Conservation (phyloP, 1,284 basidiomycete genomes). For the Athelia psychrophila region DNA sequence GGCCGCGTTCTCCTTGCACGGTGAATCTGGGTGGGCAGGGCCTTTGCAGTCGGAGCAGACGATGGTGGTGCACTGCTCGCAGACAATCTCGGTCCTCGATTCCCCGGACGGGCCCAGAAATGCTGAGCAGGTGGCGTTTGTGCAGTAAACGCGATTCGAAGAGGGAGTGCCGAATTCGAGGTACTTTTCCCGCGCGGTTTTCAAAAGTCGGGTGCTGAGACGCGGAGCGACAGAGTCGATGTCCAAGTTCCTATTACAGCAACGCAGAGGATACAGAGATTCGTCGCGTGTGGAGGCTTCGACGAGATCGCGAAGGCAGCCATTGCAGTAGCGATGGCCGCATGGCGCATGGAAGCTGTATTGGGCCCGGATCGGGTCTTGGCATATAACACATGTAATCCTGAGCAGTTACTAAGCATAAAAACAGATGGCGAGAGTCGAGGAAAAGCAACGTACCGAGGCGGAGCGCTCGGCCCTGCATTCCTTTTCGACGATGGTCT, state of each 20-base stretch:
- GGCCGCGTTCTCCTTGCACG: slow-evolving; percentile 35
- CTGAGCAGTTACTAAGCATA: not conserved
- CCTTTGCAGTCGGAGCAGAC: slow-evolving; percentile 46
- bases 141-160: slow-evolving; percentile 37
- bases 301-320: slow-evolving; percentile 35
- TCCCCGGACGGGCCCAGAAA: slow-evolving; percentile 47
- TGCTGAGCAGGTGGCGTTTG: slow-evolving; percentile 38
- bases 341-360: slow-evolving; percentile 28
- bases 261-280: slow-evolving; percentile 39
- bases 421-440: not conserved
- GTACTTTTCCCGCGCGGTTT: slow-evolving; percentile 26
- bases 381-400: slow-evolving; percentile 28
- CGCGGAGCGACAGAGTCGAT: slow-evolving; percentile 19
- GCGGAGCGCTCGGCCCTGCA: not conserved
- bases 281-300: slow-evolving; percentile 36
- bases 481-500: not conserved
- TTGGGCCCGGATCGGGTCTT: slow-evolving; percentile 20
- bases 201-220: slow-evolving; percentile 19
- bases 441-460: not conserved
- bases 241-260: slow-evolving; percentile 34
- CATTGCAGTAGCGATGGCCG: slow-evolving; percentile 33
- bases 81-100: slow-evolving; percentile 19
- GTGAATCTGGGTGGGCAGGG: slow-evolving; percentile 29
- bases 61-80: slow-evolving; percentile 30
- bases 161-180: slow-evolving; percentile 35